Evolutionary conservation across 2,329 filamentous ascomycete species (phyloP).

Genomic region (Colletotrichum tabaci): DNA sequence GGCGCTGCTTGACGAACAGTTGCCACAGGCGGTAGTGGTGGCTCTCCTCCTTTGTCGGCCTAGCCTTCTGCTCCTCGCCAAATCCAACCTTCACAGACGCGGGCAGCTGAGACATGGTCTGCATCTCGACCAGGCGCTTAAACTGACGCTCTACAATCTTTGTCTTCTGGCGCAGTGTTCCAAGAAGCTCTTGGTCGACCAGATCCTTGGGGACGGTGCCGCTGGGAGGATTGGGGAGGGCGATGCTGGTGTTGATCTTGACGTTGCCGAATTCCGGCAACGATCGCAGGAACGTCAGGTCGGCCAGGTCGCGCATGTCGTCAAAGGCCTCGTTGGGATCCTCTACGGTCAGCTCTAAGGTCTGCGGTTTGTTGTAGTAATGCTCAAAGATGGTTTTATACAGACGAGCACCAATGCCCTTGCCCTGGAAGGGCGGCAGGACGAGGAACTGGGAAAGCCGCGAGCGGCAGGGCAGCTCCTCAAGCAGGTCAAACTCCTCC

Average conservation of each 20-base stretch:
- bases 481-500: conserved; percentile 64
- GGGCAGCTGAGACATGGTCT: conserved; percentile 75
- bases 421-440: conserved; percentile 86
- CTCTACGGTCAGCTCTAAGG: conserved; percentile 91
- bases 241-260: conserved; percentile 66
- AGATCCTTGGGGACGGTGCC: conserved; percentile 62
- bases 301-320: conserved; percentile 82
- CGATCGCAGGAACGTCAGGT: conserved; percentile 75
- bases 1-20: conserved; percentile 81
- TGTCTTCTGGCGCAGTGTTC: conserved; percentile 69
- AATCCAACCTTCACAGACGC: conserved; percentile 68
- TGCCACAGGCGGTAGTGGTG: conserved; percentile 80
- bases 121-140: conserved; percentile 81
- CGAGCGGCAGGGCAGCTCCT: conserved; percentile 80
- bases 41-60: conserved; percentile 68
- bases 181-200: conserved; percentile 69
- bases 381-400: conserved; percentile 85
- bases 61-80: conserved; percentile 57
- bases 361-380: conserved; percentile 76
- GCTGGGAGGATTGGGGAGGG: conserved; percentile 63
- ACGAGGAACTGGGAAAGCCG: conserved; percentile 95
- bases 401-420: conserved; percentile 83
- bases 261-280: conserved; percentile 72
- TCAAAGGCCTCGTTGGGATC: conserved; percentile 93
- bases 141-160: conserved; percentile 88